Base-by-base conservation (phyloP, 2,329 filamentous ascomycete genomes). In the Hypoxylon sp. region DNA sequence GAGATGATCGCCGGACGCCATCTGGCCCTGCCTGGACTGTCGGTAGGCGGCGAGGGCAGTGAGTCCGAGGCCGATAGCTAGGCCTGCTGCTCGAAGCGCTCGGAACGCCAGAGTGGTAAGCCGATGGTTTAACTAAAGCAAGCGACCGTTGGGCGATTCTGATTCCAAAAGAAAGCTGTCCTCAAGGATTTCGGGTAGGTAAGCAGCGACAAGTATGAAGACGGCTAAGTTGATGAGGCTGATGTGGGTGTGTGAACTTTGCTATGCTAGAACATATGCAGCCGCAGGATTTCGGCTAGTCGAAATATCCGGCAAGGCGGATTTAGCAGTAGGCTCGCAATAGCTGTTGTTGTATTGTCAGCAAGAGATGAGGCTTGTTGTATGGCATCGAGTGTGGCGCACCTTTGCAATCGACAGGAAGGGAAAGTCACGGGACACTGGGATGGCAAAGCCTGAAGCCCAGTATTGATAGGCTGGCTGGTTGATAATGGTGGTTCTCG, bases 31-130 rank as follows among this genome's bases (percentile, higher is more conserved):
- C 80, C 75, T 75, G 67, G 80, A 81, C 71, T 81, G 83, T 74
- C 86, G 84, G 75, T 85, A 85, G 60, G 86, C 85, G 75, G 85
- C 83, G 71, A 90, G 78, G 76, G 86, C 87, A 76, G 86, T 84
- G 66, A 89, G 79, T 78, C 87, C 87, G 69, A 90, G 83, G 81
- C 87, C 87, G 71, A 87, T 81, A 79, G 84, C 83, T 75, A 90
- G 83, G 80, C 86, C 86, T 72, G 82, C 81, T 66, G 84, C 80
- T 77, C 86, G 83, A 69, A 89, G 74, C 53, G 84, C 85, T 79
- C 86, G 84, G 77, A 84, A 87, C 80, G 87, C 87, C 86, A 88
- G 81, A 68, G 57, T 87, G 84, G 77, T 74, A 66, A 3, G 39
- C 9, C 14, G 39, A 44, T n/a, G 17, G 76, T 67, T 75, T 54